Conservation (phyloP, 176 grass and related monocot species). For the Miscanthus lutarioriparius region DNA sequence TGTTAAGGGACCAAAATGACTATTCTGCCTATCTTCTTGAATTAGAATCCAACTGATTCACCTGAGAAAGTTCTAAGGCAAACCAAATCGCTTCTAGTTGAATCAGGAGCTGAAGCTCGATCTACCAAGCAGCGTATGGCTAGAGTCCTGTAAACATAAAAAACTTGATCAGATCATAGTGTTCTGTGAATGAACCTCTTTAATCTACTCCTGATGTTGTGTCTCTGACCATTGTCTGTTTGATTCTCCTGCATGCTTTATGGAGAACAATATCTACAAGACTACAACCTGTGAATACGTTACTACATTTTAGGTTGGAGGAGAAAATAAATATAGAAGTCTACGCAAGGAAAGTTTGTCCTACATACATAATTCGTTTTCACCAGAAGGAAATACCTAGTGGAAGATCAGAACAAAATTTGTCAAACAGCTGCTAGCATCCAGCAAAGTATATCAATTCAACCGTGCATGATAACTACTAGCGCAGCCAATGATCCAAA, state of each 20-base stretch:
- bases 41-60: not conserved
- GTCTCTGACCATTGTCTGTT: not conserved
- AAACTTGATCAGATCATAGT: slow-evolving; percentile 3
- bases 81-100: not conserved
- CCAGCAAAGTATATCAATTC: not conserved
- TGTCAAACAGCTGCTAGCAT: not conserved
- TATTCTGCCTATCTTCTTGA: not conserved
- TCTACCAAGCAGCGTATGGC: not conserved
- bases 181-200: not conserved
- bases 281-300: not conserved
- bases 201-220: not conserved
- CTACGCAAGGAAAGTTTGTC: not conserved
- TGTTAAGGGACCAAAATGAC: no score
- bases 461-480: not conserved
- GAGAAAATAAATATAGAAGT: not conserved
- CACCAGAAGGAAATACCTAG: not conserved
- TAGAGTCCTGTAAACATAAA: not conserved
- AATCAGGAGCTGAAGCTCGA: not conserved
- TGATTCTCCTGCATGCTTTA: slow-evolving; percentile 2
- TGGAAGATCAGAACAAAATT: slow-evolving; percentile 9
- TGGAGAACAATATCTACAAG: not conserved
- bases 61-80: not conserved
- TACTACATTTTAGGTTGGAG: not conserved
- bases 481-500: not conserved
- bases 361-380: not conserved